Base-by-base conservation (phyloP, 352 stramenopile species). In the Phytophthora ramorum region DNA sequence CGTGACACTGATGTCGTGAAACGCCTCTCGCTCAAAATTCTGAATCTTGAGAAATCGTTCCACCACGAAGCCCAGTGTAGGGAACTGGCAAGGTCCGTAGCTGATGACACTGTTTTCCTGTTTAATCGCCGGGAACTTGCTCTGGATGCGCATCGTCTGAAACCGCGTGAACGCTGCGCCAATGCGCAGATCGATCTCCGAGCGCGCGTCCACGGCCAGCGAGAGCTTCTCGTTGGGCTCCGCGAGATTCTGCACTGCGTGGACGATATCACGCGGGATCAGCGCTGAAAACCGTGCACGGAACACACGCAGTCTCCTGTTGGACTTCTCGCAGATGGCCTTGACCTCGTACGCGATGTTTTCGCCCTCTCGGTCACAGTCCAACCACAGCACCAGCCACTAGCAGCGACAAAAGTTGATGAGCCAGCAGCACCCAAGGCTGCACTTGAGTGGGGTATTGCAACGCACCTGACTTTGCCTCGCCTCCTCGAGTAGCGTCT, bases 311-410 rank as follows among this genome's bases (percentile, higher is more conserved):
- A 98, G 59, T 7, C 73, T 71, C 3, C 37, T 58, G 57, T 97
- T 97, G 8, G 75, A 84, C 28, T 75, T 81, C 40, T 89, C 79
- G 55, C 94, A 98, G 7, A 98, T 78, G 30, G 78, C 46, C 38
- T 97, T 97, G 28, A 98, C 91, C 73, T 99, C 98, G 71, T 98
- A 98, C 12, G 92, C 96, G 69, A 99, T 99, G 53, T 99, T 99
- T 73, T 99, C 98, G n/a, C 98, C 98, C 73, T 99, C 98, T 24
- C 97, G 92, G 93, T 99, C 98, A 68, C 98, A 99, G 95, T 99
- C 98, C 20, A 99, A 78, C 98, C 98, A 99, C 30, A 99, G 76
- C 30, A 98, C 83, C 1, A 99, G 86, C 82, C 87, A 95, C 89
- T 96, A 48, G 2, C 53, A 35, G 16, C 34, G 9, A 50, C 34